phyloP scores from a whole-genome alignment of 306 rosid species.

The Luffa aegyptiaca region DNA sequence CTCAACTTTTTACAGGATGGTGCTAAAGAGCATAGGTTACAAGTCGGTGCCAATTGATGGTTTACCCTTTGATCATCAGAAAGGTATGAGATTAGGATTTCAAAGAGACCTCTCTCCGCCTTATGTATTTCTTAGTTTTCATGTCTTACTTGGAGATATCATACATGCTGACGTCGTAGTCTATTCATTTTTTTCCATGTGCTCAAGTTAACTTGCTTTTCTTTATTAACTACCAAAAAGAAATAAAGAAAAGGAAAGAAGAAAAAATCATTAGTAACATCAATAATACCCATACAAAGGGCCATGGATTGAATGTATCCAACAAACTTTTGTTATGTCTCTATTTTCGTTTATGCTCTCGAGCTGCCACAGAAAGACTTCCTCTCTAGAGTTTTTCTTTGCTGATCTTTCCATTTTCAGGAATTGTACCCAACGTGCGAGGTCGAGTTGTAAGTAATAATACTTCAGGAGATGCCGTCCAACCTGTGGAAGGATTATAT shows the following conservation, averaged over 20 bases:
- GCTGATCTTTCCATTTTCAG: conserved; percentile 31
- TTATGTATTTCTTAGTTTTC: neutral
- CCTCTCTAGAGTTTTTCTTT: neutral
- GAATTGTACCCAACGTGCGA: conserved; percentile 67
- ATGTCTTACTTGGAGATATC: neutral
- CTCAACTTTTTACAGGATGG: conserved; percentile 46
- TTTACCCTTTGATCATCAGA: conserved; percentile 67
- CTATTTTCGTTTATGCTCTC: neutral
- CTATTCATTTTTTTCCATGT: neutral
- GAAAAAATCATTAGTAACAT: neutral
- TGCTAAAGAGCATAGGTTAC: conserved; percentile 88
- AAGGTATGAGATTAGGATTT: conserved; percentile 36
- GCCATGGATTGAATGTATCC: neutral
- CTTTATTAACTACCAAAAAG: neutral
- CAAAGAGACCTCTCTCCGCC: neutral
- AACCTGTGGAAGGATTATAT: conserved; percentile 64
- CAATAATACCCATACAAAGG: neutral
- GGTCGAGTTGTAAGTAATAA: conserved; percentile 61
- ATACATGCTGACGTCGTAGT: neutral
- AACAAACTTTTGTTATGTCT: neutral
- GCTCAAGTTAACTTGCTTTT: neutral
- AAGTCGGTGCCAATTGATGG: conserved; percentile 79
- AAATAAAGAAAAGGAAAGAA: neutral
- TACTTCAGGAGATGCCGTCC: conserved; percentile 28
- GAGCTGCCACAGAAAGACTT: neutral